Evolutionary conservation across 2,329 filamentous ascomycete genomes (phyloP).

Genomic region (Colletotrichum cordylinicola): DNA sequence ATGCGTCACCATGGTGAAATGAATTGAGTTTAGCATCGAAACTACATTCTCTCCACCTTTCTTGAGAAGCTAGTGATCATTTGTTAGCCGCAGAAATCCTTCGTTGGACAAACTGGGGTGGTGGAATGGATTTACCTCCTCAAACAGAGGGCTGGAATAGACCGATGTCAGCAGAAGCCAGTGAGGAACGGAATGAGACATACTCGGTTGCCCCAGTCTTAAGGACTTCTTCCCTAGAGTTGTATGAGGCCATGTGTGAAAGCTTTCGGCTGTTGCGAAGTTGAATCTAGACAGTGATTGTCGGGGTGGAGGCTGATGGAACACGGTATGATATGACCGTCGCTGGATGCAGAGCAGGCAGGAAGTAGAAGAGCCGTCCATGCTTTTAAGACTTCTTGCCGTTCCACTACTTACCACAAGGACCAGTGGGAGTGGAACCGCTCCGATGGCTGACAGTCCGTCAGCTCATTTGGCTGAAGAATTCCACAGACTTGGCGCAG

Average conservation of each 20-base stretch:
- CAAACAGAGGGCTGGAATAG: neutral
- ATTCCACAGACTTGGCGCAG: neutral
- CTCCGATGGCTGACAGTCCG: neutral
- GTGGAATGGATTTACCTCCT: neutral
- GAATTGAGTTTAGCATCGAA: neutral
- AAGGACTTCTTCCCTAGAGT: neutral
- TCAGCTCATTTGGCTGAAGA: neutral
- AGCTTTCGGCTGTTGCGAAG: neutral
- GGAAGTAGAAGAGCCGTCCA: neutral
- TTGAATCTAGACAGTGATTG: neutral
- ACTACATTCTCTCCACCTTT: neutral
- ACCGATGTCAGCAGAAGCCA: neutral
- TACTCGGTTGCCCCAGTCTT: neutral
- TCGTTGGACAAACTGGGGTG: neutral
- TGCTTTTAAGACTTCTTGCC: neutral
- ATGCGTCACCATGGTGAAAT: neutral
- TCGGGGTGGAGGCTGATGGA: neutral
- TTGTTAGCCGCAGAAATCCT: neutral
- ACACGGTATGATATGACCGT: neutral
- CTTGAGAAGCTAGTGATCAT: neutral
- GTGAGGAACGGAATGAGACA: neutral
- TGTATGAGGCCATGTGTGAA: neutral
- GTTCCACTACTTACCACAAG: neutral
- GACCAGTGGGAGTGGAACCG: neutral
- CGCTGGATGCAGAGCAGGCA: neutral